Percentiles rank a stretch among this genome's conserved stretches.
phyloP scores from a whole-genome alignment of 2,329 filamentous ascomycete genomes.

The Furcasterigmium sp. region DNA sequence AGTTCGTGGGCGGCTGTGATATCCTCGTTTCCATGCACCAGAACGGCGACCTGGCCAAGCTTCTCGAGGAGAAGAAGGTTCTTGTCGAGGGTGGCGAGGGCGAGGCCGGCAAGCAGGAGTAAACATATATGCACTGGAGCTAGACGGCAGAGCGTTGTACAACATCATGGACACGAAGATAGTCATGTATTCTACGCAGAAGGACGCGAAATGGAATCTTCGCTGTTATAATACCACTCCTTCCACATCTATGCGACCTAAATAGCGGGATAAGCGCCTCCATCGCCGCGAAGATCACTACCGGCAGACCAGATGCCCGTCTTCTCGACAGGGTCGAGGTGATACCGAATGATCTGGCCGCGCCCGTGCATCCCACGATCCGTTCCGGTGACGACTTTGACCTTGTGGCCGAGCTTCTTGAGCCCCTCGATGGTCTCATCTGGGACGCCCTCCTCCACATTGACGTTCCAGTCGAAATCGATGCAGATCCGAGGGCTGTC shows the following conservation, averaged over 20 bases:
- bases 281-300: constrained; percentile 84
- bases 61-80: constrained; percentile 90
- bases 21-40: constrained; percentile 97
- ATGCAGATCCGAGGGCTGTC: constrained; percentile 92
- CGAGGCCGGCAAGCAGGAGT: constrained; percentile 28
- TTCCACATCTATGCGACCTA: constrained; percentile 8
- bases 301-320: constrained; percentile 77
- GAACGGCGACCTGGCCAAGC: constrained; percentile 84
- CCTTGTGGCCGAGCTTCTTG: constrained; percentile 64
- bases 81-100: constrained; percentile 49
- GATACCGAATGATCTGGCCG: constrained; percentile 79
- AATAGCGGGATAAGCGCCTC: constrained; percentile 54
- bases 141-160: neutral
- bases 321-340: constrained; percentile 64
- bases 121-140: constrained; percentile 2
- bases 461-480: constrained; percentile 60
- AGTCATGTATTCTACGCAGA: constrained; percentile 8
- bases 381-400: constrained; percentile 62
- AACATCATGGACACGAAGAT: constrained; percentile 7
- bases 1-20: constrained; percentile 97
- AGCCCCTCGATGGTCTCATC: constrained; percentile 63
- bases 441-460: constrained; percentile 77
- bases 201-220: constrained; percentile 5
- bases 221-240: neutral
- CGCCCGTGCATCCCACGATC: constrained; percentile 70